Evolutionary conservation across 306 rosid species (phyloP), one percentile per base, ranked within the genome.

Genomic region (Carpinus viminea): DNA sequence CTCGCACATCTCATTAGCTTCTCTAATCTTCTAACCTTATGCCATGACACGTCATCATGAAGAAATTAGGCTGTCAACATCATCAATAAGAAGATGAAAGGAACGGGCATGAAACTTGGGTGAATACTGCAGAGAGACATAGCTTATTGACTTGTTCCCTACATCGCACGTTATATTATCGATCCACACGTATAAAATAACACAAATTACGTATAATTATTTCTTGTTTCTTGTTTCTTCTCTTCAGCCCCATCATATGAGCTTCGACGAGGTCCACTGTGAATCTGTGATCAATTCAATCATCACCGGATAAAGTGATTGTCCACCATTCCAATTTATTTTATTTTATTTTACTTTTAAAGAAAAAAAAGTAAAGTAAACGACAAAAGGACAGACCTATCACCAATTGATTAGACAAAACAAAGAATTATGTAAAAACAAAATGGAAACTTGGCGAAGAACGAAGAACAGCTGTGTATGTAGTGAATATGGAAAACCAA

Each of bases 231-330:
- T 54, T 17, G 28, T 61, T 62, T 38, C 43, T 38, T 3, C 43
- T 38, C 43, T 4, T 4, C 43, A 4, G 5, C 43, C 43, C 48
- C 48, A 38, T 59, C 64, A 17, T 54, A 74, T 78, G 76, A 36
- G n/a, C 75, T 68, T 74, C 68, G 73, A 79, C 34, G 34, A 31
- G 34, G 72, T 68, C 7, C 82, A 77, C 55, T 28, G 68, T 24
- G 68, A 65, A 78, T 69, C 82, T 80, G 81, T 68, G 86, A 83
- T 65, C 79, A 68, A 54, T 74, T 79, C 68, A 54, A 66, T 87
- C 74, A 81, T 74, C 73, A 21, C 78, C 34, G 72, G 68, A 69
- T 68, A 31, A 78, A 62, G 51, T 62, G 80, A 38, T 17, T 77
- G 73, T 72, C 52, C 78, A 6, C 8, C 21, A 5, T 6, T 48